Base-by-base conservation (phyloP, 768 basidiomycete species). In the Hypsizygus marmoreus region DNA sequence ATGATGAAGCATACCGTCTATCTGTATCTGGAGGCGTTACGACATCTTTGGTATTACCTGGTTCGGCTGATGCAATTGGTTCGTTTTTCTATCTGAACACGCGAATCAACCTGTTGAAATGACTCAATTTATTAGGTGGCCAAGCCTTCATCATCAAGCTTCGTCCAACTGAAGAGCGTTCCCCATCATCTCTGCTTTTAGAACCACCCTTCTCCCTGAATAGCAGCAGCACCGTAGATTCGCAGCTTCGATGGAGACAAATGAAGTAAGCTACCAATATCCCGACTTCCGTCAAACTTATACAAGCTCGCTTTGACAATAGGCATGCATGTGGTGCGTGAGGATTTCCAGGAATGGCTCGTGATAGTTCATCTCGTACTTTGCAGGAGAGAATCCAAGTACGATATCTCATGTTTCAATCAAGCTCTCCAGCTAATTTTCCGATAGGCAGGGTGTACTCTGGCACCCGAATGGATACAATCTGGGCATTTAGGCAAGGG, bases 11-110 rank as follows among this genome's bases (percentile, higher is more conserved):
- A 0, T 90, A 84, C 62, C 67, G 61, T 23, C 65, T 86, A 6
- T 77, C 84, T 14, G 77, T 88, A 45, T 70, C 89, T 0, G 90
- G 91, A 11, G 91, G 92, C 7, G 77, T 92, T 10, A 92, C 90
- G 1, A 87, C 86, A 0, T 75, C 86, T 2, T 70, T 90, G 19
- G 69, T 92, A 20, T 70, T 93, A 2, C 91, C 91, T 12, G 90
- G 88, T 1, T 85, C 81, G 23, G 80, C 73, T 4, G 73, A 81
- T 56, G 80, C 81, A 7, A 83, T 87, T 42, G 83, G 82, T 80
- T 47, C 28, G 59, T 54, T 28, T 10, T 43, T 14, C 7, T 26
- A 6, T 23, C 20, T 41, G 12, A 31, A 29, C n/a, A n/a, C n/a
- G n/a, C n/a, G n/a, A n/a, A n/a, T n/a, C n/a, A n/a, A n/a, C n/a